These are phyloP conservation scores for Xylaria sp. DNA, from an alignment of 2,329 filamentous ascomycete genomes.

Conservation along the genomic window DNA sequence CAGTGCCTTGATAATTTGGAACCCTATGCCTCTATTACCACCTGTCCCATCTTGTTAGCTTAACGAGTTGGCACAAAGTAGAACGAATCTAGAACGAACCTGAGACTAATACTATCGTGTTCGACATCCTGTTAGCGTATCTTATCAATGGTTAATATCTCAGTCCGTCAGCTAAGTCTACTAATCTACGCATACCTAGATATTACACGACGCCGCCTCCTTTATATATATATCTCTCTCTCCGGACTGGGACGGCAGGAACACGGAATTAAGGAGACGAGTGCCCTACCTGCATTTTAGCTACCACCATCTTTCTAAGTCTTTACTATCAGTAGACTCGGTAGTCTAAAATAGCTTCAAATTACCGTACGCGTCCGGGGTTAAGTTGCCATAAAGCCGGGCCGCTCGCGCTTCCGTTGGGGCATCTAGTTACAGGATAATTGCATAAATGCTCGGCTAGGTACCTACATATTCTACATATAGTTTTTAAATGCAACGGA, in stretches of 20 bases:
- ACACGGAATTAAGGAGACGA: neutral
- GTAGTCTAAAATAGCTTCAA: too few species aligned
- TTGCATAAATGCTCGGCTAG: too few species aligned
- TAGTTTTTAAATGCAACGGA: too few species aligned
- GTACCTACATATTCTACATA: too few species aligned
- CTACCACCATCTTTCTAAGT: neutral
- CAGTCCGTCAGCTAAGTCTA: neutral
- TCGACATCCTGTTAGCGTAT: conserved; percentile 23
- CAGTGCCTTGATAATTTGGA: conserved; percentile 37
- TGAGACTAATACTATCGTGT: conserved; percentile 39
- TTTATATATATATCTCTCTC: conserved; percentile 10
- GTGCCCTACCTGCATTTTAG: neutral
- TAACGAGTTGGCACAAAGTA: neutral
- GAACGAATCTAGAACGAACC: conserved; percentile 16
- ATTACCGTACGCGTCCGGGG: neutral
- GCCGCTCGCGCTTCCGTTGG: too few species aligned
- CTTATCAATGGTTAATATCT: neutral
- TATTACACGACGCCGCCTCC: neutral
- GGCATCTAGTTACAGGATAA: too few species aligned
- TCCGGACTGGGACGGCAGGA: too few species aligned
- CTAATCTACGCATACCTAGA: neutral
- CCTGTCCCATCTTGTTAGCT: conserved; percentile 20
- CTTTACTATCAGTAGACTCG: too few species aligned
- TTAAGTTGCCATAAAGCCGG: conserved; percentile 22
- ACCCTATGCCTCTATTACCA: conserved; percentile 40